phyloP scores from a whole-genome alignment of 257 asterid species.

The Avicennia marina region DNA sequence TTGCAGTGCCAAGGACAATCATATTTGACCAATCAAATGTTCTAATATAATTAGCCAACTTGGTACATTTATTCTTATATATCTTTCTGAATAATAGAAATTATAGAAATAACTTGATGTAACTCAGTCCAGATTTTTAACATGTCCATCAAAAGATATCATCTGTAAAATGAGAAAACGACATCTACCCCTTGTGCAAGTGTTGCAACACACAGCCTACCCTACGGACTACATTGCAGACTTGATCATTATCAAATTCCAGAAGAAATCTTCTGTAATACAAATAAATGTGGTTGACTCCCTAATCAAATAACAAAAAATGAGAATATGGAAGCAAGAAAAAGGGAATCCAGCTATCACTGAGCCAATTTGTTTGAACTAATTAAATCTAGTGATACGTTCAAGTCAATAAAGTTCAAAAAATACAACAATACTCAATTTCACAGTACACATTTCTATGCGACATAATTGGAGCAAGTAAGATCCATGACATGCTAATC shows the following conservation, averaged over 20 bases:
- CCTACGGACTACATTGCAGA: constrained; percentile 3
- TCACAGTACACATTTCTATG: background rate
- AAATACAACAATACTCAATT: background rate
- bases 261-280: background rate
- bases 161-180: background rate
- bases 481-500: background rate
- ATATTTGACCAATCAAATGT: background rate
- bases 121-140: background rate
- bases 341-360: background rate
- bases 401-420: background rate
- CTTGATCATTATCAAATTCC: background rate
- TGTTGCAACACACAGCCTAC: constrained; percentile 10
- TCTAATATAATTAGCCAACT: background rate
- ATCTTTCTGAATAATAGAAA: constrained; percentile 1
- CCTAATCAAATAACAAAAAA: background rate
- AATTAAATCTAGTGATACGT: background rate
- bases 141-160: background rate
- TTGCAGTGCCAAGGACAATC: background rate
- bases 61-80: constrained; percentile 2
- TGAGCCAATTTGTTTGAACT: background rate
- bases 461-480: background rate
- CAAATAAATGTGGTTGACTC: constrained; percentile 3
- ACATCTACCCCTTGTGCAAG: background rate
- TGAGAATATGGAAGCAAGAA: background rate
- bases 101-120: background rate